Evolutionary conservation across 768 basidiomycete species (phyloP).

Genomic region (Suillus discolor): DNA sequence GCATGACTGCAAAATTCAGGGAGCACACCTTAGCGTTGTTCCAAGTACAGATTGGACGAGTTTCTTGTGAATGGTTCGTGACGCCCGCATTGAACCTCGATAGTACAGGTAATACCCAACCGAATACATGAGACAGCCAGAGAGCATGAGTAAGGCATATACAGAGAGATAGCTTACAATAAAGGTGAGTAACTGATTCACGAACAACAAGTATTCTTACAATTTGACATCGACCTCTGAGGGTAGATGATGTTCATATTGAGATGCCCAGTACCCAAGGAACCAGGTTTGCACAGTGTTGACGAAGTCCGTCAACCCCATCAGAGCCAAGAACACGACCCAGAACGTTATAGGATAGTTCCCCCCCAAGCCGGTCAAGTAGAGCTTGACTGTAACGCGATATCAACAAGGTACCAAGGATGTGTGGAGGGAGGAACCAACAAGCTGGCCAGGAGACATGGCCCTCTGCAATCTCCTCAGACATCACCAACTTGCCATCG

Average conservation of each 20-base stretch:
- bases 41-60: conserved; percentile 57
- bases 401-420: conserved; percentile 18
- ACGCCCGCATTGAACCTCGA: conserved; percentile 55
- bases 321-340: conserved; percentile 21
- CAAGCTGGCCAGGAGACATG: conserved; percentile 55
- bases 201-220: conserved; percentile 25
- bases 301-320: conserved; percentile 25
- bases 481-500: conserved; percentile 62
- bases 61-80: conserved; percentile 51
- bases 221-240: conserved; percentile 36
- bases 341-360: conserved; percentile 34
- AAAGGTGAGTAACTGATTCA: background rate
- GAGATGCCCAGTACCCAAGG: conserved; percentile 47
- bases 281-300: conserved; percentile 40
- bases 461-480: conserved; percentile 64
- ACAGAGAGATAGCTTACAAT: conserved; percentile 48
- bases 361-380: conserved; percentile 26
- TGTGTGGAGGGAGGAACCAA: conserved; percentile 19
- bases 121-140: conserved; percentile 34
- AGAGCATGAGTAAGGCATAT: conserved; percentile 41
- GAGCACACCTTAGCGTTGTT: conserved; percentile 60
- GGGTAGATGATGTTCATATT: conserved; percentile 38
- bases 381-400: conserved; percentile 35
- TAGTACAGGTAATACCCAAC: conserved; percentile 42
- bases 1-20: conserved; percentile 25